Evolutionary conservation across 148 eudicot species (phyloP), one percentile per base, ranked within the genome.

Genomic region (Camellia japonica): DNA sequence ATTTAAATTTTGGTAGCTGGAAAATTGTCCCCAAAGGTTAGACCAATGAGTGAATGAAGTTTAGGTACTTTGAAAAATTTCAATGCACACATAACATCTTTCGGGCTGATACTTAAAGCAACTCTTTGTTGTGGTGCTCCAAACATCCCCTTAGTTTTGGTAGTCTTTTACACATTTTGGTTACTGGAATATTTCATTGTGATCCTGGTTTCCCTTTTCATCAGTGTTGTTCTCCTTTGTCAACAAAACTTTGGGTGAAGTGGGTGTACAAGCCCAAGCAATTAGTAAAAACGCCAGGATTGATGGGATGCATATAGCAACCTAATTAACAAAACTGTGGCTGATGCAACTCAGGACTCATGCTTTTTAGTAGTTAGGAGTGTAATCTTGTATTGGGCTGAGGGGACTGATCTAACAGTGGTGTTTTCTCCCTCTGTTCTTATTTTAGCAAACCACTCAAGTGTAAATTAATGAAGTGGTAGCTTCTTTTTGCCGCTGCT

Each of bases 401-500:
- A 16, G 63, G 13, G 16, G 42, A 20, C 46, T 63, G 77, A 15
- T 65, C 66, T 20, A 43, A 64, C 64, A 16, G 38, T 1, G 5
- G 20, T 2, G 7, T 20, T 67, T 23, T 67, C 10, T 59, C 71
- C 18, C 19, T 11, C 46, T 49, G 3, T 63, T 20, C 61, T 15
- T 47, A 51, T 43, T 56, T 56, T 56, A 49, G 46, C 6, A 59
- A 18, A 49, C 42, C 41, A 52, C 11, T 54, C 23, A 58, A 23
- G 9, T 43, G 54, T 71, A 12, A 16, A 23, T 67, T 46, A 38
- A 63, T 67, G 42, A 41, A 42, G 38, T n/a, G 23, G 73, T 30
- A 72, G 16, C 54, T 85, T 43, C 76, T 54, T 74, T 79, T 54
- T 73, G 15, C 38, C 15, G 51, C 47, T 15, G 77, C 6, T 64